These are phyloP conservation scores for Neurospora tetraspora DNA, from an alignment of 495 filamentous ascomycete genomes.

Conservation along the genomic window DNA sequence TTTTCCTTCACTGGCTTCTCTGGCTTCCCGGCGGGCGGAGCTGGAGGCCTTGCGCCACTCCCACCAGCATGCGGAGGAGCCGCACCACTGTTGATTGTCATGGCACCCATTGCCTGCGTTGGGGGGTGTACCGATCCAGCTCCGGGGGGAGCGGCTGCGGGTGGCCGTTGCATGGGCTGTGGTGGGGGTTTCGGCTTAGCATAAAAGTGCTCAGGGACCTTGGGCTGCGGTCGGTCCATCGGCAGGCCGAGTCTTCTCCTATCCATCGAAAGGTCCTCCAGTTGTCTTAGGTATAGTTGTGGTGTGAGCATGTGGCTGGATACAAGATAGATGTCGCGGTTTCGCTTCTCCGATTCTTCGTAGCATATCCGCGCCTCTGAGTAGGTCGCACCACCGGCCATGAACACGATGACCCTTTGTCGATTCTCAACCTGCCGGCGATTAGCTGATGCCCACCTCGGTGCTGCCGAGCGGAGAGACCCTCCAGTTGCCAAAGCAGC, in stretches of 20 bases:
- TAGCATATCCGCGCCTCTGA: constrained; percentile 84
- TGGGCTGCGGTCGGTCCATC: constrained; percentile 65
- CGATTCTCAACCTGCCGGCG: constrained; percentile 65
- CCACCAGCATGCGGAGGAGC: constrained; percentile 13
- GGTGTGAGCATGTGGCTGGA: constrained; percentile 87
- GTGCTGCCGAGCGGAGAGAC: constrained; percentile 78
- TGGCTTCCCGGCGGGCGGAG: constrained; percentile 31
- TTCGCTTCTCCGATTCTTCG: constrained; percentile 60
- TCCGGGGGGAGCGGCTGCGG: not conserved
- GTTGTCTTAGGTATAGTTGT: constrained; percentile 65
- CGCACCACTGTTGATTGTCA: constrained; percentile 20
- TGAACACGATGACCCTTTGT: constrained; percentile 88
- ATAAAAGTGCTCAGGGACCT: constrained; percentile 77
- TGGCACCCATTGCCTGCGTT: constrained; percentile 19
- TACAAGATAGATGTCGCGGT: constrained; percentile 79
- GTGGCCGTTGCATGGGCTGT: not conserved
- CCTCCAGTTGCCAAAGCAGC: constrained; percentile 48
- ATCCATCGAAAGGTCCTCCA: constrained; percentile 67
- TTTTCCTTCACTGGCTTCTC: constrained; percentile 52
- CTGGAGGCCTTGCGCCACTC: constrained; percentile 18
- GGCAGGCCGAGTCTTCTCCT: constrained; percentile 70
- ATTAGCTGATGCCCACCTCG: constrained; percentile 85
- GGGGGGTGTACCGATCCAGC: constrained; percentile 28
- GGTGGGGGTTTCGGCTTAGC: constrained; percentile 55
- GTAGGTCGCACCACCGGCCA: constrained; percentile 93